Evolutionary conservation across 768 basidiomycete species (phyloP).

Genomic region (Strobilomyces echinocephalus): DNA sequence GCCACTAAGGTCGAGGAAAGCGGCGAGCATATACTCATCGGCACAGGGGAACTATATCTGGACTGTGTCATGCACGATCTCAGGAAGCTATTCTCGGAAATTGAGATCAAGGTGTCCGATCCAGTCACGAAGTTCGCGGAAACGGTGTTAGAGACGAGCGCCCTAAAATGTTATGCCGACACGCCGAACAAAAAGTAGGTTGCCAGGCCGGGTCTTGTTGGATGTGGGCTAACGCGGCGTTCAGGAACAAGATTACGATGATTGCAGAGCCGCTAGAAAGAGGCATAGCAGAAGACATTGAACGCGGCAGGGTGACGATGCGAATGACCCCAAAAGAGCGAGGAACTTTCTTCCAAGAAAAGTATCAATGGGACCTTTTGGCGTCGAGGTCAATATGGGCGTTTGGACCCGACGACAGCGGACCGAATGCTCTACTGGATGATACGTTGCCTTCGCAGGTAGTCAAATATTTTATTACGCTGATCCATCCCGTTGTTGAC

Average conservation of each 20-base stretch:
- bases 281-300: constrained; percentile 95
- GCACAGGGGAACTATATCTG: constrained; percentile 94
- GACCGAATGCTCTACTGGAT: constrained; percentile 89
- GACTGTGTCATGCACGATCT: constrained; percentile 98
- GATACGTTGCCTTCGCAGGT: constrained; percentile 95
- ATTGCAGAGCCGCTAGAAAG: constrained; percentile 96
- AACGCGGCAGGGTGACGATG: constrained; percentile 89
- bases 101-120: constrained; percentile 99
- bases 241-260: constrained; percentile 96
- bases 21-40: constrained; percentile 94
- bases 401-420: constrained; percentile 95
- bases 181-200: constrained; percentile 97
- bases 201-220: background rate
- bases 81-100: constrained; percentile 87
- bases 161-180: constrained; percentile 97
- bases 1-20: constrained; percentile 97
- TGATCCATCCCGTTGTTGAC: background rate
- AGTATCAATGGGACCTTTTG: constrained; percentile 96
- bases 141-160: constrained; percentile 96
- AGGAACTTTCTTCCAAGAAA: constrained; percentile 93
- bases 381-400: constrained; percentile 99
- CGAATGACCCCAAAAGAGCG: constrained; percentile 93
- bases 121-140: constrained; percentile 98
- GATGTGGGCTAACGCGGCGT: constrained; percentile 10
- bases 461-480: constrained; percentile 8